Base-by-base conservation (phyloP, 2,329 filamentous ascomycete species). In the Penicillium sp. region DNA sequence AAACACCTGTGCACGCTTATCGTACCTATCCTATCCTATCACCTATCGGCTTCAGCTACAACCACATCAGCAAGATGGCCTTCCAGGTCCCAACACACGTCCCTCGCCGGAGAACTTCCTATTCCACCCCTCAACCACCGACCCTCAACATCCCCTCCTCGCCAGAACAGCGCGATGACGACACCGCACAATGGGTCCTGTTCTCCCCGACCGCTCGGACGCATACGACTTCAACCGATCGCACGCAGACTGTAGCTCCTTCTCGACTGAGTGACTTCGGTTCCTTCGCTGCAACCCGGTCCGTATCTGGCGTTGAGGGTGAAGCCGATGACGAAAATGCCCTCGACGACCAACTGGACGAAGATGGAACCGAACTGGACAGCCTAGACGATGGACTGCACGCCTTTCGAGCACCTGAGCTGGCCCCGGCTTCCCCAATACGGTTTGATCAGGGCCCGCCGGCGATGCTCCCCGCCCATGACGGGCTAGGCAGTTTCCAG, bases 111-210 rank as follows among this genome's bases (percentile, higher is more conserved):
- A 70, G 69, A 57, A 69, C 68, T 23, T 71, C 72, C 27, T 73
- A 74, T 49, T 66, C 72, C 6, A 57, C 64, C 19, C 58, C 70
- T 2, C 69, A 65, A 50, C 65, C 61, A 9, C 61, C 64, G n/a
- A 65, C 68, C 2, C 63, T 73, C 25, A 66, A 73, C 38, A 60
- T 68, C 38, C 62, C 69, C 39, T 55, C 68, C n/a, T 55, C 65
- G 9, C 55, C 64, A 9, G 68, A 79, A 62, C 75, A 78, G 21
- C 70, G 76, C 43, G 77, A 86, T 58, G 86, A 90, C 60, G 88
- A 92, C 63, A 88, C 90, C 13, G 89, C 94, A 75, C 93, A 96
- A 83, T 99, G 94, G 94, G 89, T 97, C 53, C 85, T 99, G 63
- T 99, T 99, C 79, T 90, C 92, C 8, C 91, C 91, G 2, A 86